A percentile compares a stretch with the other conserved stretches of the same genome.
Evolutionary conservation across 23 red algal species (phyloP).

Genomic region (Pyropia yezoensis): DNA sequence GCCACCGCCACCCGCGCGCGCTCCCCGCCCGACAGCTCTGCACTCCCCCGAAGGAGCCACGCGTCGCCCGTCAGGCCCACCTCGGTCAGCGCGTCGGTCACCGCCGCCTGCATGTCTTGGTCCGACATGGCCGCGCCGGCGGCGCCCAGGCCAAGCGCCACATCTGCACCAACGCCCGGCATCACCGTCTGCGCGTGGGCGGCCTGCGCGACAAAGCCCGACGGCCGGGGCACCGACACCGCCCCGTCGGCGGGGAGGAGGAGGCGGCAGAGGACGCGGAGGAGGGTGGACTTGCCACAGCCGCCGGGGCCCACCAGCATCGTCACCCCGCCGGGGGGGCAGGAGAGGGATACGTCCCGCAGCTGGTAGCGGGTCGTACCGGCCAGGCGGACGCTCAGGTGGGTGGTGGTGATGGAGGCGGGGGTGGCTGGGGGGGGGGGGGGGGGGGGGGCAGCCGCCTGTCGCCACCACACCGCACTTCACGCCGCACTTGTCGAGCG

Average conservation of each 20-base stretch:
- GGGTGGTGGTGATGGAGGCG: too few relatives aligned
- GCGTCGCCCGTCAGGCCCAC: constrained; percentile 23
- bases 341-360: constrained; percentile 19
- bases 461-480: too few relatives aligned
- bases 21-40: constrained; percentile 60
- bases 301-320: constrained; percentile 59
- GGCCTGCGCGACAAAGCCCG: constrained; percentile 34
- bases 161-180: constrained; percentile 30
- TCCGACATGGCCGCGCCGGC: constrained; percentile 3
- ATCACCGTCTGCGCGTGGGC: constrained; percentile 21
- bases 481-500: too few relatives aligned
- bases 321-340: constrained; percentile 25
- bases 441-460: too few relatives aligned
- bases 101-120: constrained; percentile 3
- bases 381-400: too few relatives aligned
- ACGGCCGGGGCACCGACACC: constrained; percentile 10
- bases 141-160: constrained; percentile 12
- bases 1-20: constrained; percentile 58
- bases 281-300: constrained; percentile 63
- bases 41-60: constrained; percentile 3
- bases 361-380: not conserved
- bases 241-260: constrained; percentile 16
- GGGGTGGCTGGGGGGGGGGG: too few relatives aligned
- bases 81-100: constrained; percentile 3
- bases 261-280: constrained; percentile 18